Percentiles rank a stretch among this genome's conserved stretches.
Evolutionary conservation across 2,329 filamentous ascomycete species (phyloP).

Genomic region (Aspergillus clavatus): DNA sequence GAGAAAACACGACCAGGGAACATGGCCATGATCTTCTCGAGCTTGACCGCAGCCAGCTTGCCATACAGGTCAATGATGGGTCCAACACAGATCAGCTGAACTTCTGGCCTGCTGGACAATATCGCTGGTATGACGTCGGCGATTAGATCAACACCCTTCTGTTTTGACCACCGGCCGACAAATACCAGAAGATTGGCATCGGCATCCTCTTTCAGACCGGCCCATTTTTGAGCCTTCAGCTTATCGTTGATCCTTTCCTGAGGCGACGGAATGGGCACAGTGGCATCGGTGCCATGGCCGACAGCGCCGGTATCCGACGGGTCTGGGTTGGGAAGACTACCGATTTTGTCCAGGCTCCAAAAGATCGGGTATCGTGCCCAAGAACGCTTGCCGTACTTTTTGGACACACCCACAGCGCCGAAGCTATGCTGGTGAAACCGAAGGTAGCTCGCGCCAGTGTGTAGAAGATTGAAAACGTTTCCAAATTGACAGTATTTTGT

Average conservation of each 20-base stretch:
- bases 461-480: slow-evolving; percentile 64
- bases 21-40: slow-evolving; percentile 59
- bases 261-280: slow-evolving; percentile 43
- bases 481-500: slow-evolving; percentile 62
- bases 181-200: slow-evolving; percentile 64
- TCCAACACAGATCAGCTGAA: slow-evolving; percentile 59
- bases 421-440: slow-evolving; percentile 64
- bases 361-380: slow-evolving; percentile 65
- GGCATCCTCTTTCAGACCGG: slow-evolving; percentile 57
- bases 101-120: slow-evolving; percentile 56
- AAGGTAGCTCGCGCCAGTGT: slow-evolving; percentile 61
- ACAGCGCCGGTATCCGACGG: slow-evolving; percentile 55
- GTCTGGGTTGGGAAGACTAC: slow-evolving; percentile 61
- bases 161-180: slow-evolving; percentile 64
- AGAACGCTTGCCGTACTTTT: slow-evolving; percentile 65
- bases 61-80: slow-evolving; percentile 65
- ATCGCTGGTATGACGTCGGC: slow-evolving; percentile 62
- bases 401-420: slow-evolving; percentile 63
- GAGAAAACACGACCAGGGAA: slow-evolving; percentile 63
- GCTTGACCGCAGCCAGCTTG: slow-evolving; percentile 62
- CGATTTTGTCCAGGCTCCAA: slow-evolving; percentile 61
- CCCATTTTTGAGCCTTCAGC: slow-evolving; percentile 64
- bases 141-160: slow-evolving; percentile 65
- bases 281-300: slow-evolving; percentile 44
- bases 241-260: slow-evolving; percentile 47